Conservation (phyloP, 257 asterid species). For the Solanum sejunctum region DNA sequence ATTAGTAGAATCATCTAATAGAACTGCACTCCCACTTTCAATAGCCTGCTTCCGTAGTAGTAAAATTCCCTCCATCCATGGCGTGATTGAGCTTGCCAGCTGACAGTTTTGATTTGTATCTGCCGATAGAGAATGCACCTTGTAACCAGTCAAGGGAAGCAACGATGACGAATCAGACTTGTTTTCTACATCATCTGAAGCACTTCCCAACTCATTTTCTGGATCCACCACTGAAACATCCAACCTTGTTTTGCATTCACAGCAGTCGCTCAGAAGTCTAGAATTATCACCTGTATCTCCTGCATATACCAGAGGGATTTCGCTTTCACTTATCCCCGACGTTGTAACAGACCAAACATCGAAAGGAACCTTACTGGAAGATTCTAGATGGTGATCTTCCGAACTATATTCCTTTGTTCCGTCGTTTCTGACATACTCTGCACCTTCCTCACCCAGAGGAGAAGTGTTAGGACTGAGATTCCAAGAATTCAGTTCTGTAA, state of each 20-base stretch:
- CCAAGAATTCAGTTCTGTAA: not conserved
- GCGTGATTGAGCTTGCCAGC: slow-evolving; percentile 2
- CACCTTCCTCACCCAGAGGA: slow-evolving; percentile 9
- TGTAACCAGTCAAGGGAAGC: not conserved
- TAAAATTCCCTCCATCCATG: slow-evolving; percentile 28
- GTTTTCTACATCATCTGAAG: not conserved
- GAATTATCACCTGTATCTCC: not conserved
- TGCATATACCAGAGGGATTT: slow-evolving; percentile 3
- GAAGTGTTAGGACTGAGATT: slow-evolving; percentile 9
- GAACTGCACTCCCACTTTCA: slow-evolving; percentile 52
- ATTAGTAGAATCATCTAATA: slow-evolving; percentile 42
- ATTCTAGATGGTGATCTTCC: slow-evolving; percentile 3
- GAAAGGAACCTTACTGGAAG: not conserved
- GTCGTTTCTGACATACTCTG: slow-evolving; percentile 12
- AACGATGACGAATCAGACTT: not conserved
- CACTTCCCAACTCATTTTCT: not conserved
- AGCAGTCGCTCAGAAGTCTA: slow-evolving; percentile 4
- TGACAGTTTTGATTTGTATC: slow-evolving; percentile 3
- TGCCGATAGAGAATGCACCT: slow-evolving; percentile 7
- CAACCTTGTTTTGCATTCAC: slow-evolving; percentile 2
- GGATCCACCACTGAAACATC: slow-evolving; percentile 12
- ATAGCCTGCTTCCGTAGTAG: slow-evolving; percentile 55
- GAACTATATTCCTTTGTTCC: slow-evolving; percentile 5
- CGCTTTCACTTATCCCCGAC: not conserved
- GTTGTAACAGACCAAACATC: slow-evolving; percentile 12